phyloP scores from a whole-genome alignment of 805 yeast genomes.

The Wickerhamiella australiensis region DNA sequence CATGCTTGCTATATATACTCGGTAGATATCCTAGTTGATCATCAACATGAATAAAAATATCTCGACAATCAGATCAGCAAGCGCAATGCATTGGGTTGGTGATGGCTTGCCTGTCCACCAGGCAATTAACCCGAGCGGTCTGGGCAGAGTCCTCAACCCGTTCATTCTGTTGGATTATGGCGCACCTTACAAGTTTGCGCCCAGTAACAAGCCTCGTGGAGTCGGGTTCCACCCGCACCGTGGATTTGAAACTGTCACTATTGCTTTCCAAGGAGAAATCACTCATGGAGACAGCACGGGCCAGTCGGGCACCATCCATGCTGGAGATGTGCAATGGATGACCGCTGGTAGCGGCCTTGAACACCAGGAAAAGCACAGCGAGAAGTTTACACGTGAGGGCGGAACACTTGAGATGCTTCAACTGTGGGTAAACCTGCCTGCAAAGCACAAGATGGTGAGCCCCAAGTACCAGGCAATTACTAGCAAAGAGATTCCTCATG shows the following conservation, averaged over 20 bases:
- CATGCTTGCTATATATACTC: not conserved
- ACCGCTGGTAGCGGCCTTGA: constrained; percentile 84
- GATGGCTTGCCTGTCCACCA: constrained; percentile 11
- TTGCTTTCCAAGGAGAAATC: constrained; percentile 50
- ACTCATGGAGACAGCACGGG: constrained; percentile 86
- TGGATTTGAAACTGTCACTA: constrained; percentile 72
- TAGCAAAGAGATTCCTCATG: constrained; percentile 59
- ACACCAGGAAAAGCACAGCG: constrained; percentile 77
- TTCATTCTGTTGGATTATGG: constrained; percentile 14
- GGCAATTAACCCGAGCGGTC: constrained; percentile 1
- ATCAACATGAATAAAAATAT: not conserved
- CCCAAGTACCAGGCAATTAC: constrained; percentile 74
- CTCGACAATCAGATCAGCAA: not conserved
- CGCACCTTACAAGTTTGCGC: constrained; percentile 12
- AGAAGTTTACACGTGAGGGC: constrained; percentile 31
- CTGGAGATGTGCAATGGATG: constrained; percentile 88
- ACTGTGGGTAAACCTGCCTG: constrained; percentile 79
- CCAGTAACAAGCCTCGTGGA: constrained; percentile 9
- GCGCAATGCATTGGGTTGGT: constrained; percentile 14
- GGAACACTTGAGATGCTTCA: constrained; percentile 58
- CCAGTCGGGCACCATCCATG: constrained; percentile 55
- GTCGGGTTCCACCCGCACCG: constrained; percentile 49
- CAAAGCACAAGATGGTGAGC: constrained; percentile 43
- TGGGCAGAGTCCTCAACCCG: constrained; percentile 12
- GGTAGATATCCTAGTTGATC: not conserved